Evolutionary conservation across 139 green algal genomes (phyloP).

Genomic region (Chlamydomonas sp.): DNA sequence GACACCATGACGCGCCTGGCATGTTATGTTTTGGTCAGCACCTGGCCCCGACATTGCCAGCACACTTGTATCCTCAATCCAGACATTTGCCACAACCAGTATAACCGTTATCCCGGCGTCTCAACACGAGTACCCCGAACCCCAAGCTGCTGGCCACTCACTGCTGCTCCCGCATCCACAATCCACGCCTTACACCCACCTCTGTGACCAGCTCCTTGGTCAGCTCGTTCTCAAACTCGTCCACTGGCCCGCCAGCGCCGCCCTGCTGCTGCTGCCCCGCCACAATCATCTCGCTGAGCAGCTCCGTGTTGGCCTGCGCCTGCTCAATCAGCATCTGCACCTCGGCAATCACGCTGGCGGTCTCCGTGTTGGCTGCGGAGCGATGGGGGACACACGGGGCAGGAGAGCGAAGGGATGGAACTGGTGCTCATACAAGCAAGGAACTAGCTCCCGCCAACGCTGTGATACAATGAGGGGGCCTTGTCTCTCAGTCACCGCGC

Average conservation of each 20-base stretch:
- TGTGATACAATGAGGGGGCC: no score
- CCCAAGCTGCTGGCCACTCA: no score
- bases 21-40: no score
- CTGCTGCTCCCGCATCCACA: no score
- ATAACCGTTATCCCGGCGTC: no score
- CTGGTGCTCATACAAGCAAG: background rate
- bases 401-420: no score
- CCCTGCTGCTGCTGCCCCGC: conserved; percentile 21
- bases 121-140: no score
- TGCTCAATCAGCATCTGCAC: conserved; percentile 51
- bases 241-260: background rate
- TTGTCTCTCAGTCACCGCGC: no score
- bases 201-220: conserved; percentile 50
- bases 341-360: conserved; percentile 14
- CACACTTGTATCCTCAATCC: no score
- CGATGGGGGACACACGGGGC: background rate
- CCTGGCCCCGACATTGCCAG: no score
- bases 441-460: background rate
- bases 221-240: conserved; percentile 57
- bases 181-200: conserved; percentile 23
- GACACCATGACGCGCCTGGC: no score
- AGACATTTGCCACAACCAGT: no score
- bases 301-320: conserved; percentile 53
- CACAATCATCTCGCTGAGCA: conserved; percentile 60
- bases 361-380: background rate